These are phyloP conservation scores for Umbellularia californica DNA, from an alignment of 164 flowering plant genomes.

Conservation along the genomic window DNA sequence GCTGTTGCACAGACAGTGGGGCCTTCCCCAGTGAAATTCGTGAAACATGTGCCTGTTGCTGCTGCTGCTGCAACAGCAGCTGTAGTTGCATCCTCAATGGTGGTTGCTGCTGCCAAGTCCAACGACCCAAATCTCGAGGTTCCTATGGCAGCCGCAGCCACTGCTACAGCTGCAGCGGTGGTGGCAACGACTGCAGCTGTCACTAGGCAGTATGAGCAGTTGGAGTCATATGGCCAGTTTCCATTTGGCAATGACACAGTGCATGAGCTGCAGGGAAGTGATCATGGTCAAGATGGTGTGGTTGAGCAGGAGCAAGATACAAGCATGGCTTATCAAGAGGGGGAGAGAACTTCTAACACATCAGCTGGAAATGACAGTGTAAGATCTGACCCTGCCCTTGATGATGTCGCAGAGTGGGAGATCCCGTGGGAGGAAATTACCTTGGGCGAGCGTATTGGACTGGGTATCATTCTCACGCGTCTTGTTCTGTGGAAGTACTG, in stretches of 20 bases:
- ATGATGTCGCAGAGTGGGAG: slow-evolving; percentile 91
- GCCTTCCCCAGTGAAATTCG: slow-evolving; percentile 28
- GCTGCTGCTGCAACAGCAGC: slow-evolving; percentile 89
- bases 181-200: slow-evolving; percentile 88
- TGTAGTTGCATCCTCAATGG: slow-evolving; percentile 90
- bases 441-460: slow-evolving; percentile 96
- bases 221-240: slow-evolving; percentile 5
- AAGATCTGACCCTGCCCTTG: slow-evolving; percentile 61
- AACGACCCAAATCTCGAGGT: slow-evolving; percentile 48
- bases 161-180: slow-evolving; percentile 86
- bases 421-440: slow-evolving; percentile 90
- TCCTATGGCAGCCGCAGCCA: slow-evolving; percentile 88
- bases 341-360: slow-evolving; percentile 70
- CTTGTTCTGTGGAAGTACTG: not conserved
- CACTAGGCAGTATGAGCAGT: slow-evolving; percentile 56
- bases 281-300: slow-evolving; percentile 29
- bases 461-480: slow-evolving; percentile 52
- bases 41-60: slow-evolving; percentile 65
- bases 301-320: slow-evolving; percentile 35
- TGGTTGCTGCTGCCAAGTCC: slow-evolving; percentile 78
- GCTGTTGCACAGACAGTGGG: slow-evolving; percentile 13
- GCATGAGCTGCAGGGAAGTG: slow-evolving; percentile 24
- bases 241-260: slow-evolving; percentile 24
- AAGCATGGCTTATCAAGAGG: slow-evolving; percentile 41
- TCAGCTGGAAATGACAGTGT: slow-evolving; percentile 64